These are phyloP conservation scores for Rhizophora apiculata DNA, from an alignment of 345 rosid species.

Conservation along the genomic window DNA sequence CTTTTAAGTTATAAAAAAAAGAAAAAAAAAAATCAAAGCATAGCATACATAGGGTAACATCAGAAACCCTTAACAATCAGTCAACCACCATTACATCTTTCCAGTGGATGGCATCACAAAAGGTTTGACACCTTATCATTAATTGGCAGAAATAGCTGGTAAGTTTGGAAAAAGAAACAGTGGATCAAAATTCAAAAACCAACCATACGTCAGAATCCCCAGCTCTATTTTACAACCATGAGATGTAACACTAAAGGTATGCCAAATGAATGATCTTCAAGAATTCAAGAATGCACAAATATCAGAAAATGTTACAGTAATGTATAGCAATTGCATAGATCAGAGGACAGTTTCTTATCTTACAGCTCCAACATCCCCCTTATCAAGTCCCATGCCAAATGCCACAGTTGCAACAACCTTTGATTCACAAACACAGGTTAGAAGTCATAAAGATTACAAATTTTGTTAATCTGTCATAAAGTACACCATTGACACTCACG, in stretches of 20 bases:
- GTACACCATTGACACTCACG: background rate
- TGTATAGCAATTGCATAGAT: conserved; percentile 14
- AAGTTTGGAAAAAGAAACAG: too few species aligned
- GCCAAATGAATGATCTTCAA: too few species aligned
- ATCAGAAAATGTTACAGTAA: background rate
- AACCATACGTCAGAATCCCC: too few species aligned
- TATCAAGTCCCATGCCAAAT: conserved; percentile 99
- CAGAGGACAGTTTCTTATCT: conserved; percentile 35
- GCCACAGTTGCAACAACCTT: conserved; percentile 99
- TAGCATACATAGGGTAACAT: background rate
- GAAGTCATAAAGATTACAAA: conserved; percentile 5
- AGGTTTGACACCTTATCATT: too few species aligned
- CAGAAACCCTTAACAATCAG: background rate
- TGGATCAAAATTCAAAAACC: too few species aligned
- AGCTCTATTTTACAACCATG: too few species aligned
- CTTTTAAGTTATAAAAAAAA: too few species aligned
- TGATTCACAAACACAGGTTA: conserved; percentile 19
- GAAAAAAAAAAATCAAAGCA: background rate
- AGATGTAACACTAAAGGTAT: too few species aligned
- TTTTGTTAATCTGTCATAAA: background rate
- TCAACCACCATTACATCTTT: too few species aligned
- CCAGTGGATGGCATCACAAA: too few species aligned
- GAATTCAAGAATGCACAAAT: too few species aligned
- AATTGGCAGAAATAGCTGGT: too few species aligned
- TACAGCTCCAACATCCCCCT: conserved; percentile 95